Evolutionary conservation across 805 yeast genomes (phyloP).

Genomic region (Candida schatavii): DNA sequence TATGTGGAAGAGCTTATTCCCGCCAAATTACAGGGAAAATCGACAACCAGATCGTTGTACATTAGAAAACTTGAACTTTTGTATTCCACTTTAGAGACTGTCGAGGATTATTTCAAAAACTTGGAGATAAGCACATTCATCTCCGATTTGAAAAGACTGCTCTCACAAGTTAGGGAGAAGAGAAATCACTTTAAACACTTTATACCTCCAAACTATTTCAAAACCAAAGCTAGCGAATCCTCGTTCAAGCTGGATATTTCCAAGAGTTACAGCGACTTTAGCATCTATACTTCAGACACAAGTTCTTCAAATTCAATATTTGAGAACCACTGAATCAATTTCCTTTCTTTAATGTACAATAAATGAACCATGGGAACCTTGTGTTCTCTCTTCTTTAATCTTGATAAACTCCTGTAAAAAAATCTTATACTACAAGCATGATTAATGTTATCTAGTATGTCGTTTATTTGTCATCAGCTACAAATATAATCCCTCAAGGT

Average conservation of each 20-base stretch:
- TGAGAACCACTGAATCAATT: not conserved
- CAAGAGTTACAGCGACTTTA: conserved; percentile 6
- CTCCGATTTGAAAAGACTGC: conserved; percentile 1
- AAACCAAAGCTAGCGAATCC: not conserved
- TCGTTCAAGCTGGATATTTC: conserved; percentile 1
- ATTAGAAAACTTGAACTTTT: not conserved
- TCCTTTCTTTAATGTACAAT: not conserved
- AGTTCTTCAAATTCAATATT: conserved; percentile 3
- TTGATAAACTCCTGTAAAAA: too few species aligned
- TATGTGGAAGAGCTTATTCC: conserved; percentile 2
- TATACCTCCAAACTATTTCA: not conserved
- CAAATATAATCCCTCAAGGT: conserved; percentile 88
- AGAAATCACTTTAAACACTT: not conserved
- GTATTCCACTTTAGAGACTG: not conserved
- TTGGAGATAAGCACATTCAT: conserved; percentile 2
- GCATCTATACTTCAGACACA: conserved; percentile 4
- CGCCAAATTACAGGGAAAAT: not conserved
- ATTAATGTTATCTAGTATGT: not conserved
- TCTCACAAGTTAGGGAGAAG: not conserved
- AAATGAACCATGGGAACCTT: not conserved
- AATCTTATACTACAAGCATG: too few species aligned
- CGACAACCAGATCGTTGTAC: not conserved
- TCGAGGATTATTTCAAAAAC: conserved; percentile 1
- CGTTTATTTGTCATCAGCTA: conserved; percentile 20
- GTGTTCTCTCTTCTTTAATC: not conserved